A percentile compares a stretch with the other conserved stretches of the same genome.
Evolutionary conservation across 345 rosid species (phyloP).

Genomic region (Euclidium syriacum): DNA sequence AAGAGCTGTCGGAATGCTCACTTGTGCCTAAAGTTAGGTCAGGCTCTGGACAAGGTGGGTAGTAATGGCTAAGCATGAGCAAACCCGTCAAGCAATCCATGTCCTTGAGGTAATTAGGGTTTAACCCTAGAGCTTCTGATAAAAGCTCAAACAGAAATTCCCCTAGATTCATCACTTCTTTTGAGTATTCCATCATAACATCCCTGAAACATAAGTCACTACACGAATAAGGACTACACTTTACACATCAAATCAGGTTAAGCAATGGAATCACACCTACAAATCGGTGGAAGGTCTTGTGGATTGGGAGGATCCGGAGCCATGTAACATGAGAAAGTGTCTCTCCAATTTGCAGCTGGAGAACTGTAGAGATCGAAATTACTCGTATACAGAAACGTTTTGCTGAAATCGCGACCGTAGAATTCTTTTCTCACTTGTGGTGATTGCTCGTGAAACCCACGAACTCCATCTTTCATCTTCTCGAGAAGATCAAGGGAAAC

Average conservation of each 20-base stretch:
- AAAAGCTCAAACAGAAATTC: conserved; percentile 36
- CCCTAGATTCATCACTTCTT: conserved; percentile 33
- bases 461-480: conserved; percentile 23
- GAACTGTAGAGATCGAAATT: conserved; percentile 32
- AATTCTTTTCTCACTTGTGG: conserved; percentile 5
- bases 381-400: conserved; percentile 12
- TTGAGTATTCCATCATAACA: conserved; percentile 37
- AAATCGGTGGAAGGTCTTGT: conserved; percentile 30
- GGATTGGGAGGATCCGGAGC: conserved; percentile 31
- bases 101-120: conserved; percentile 32
- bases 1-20: conserved; percentile 42
- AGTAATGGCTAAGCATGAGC: conserved; percentile 41
- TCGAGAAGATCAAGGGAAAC: conserved; percentile 6
- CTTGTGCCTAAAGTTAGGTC: conserved; percentile 46
- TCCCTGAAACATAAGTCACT: conserved; percentile 26
- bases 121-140: conserved; percentile 55
- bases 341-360: conserved; percentile 40
- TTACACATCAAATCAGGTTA: neutral
- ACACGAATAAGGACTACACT: neutral
- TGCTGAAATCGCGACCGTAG: conserved; percentile 21
- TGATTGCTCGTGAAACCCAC: conserved; percentile 23
- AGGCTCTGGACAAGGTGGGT: conserved; percentile 56
- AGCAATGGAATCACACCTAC: conserved; percentile 22
- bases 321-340: conserved; percentile 21
- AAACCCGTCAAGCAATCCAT: conserved; percentile 40